Conservation (phyloP, 495 filamentous ascomycete genomes). For the Clavariopsis aquatica region DNA sequence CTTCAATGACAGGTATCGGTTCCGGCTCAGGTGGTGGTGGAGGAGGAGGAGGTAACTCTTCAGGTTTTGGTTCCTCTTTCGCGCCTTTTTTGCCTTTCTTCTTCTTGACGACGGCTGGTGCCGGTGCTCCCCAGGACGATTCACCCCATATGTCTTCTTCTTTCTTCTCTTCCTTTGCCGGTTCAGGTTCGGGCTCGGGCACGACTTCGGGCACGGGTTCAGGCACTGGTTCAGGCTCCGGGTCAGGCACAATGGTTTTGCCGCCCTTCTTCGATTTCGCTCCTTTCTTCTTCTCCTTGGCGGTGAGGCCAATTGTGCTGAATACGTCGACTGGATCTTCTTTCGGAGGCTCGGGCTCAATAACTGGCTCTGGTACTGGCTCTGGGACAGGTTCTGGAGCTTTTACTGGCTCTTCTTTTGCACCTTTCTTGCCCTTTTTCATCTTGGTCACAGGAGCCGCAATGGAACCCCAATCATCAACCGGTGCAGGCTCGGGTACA, state of each 20-base stretch:
- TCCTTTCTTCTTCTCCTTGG: conserved; percentile 5
- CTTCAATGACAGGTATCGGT: conserved; percentile 47
- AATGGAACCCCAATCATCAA: conserved; percentile 28
- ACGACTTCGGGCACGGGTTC: conserved; percentile 43
- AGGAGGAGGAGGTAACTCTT: conserved; percentile 20
- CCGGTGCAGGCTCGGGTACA: conserved; percentile 6
- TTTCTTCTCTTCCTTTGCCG: conserved; percentile 14
- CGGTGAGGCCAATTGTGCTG: conserved; percentile 3
- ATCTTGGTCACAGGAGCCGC: conserved; percentile 11
- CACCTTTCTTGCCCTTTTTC: conserved; percentile 31
- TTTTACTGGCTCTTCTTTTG: conserved; percentile 5
- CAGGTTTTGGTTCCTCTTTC: conserved; percentile 23
- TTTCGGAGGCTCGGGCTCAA: conserved; percentile 42
- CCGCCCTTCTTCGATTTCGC: conserved; percentile 12
- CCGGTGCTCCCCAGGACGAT: conserved; percentile 21
- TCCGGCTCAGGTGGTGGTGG: conserved; percentile 26
- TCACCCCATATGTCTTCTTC: conserved; percentile 31
- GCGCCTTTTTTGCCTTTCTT: conserved; percentile 34
- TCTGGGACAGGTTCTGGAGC: conserved; percentile 9
- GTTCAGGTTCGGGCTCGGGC: conserved; percentile 29
- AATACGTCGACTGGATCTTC: conserved; percentile 10
- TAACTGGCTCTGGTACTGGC: conserved; percentile 34
- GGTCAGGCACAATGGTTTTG: conserved; percentile 7
- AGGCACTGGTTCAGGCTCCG: conserved; percentile 28
- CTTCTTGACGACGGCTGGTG: conserved; percentile 1